Conservation (phyloP, 305 asterid species). For the Ruellia speciosa region DNA sequence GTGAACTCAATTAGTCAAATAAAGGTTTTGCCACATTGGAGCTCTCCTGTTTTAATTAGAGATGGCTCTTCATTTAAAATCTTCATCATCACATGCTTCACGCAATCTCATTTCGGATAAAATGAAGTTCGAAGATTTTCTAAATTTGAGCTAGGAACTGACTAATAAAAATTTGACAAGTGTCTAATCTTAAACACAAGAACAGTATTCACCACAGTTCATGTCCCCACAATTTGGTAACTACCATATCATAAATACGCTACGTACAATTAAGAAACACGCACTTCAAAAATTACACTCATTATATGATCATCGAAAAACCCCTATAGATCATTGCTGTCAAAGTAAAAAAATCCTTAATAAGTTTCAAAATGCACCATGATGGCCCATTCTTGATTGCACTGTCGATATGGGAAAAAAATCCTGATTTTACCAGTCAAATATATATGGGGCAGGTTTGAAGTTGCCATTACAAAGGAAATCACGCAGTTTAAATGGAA, state of each 20-base stretch:
- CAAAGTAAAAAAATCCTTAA: constrained; percentile 2
- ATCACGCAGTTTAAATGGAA: constrained; percentile 4
- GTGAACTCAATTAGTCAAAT: constrained; percentile 17
- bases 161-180: constrained; percentile 6
- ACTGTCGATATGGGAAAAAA: constrained; percentile 14
- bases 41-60: background rate
- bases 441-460: constrained; percentile 7
- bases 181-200: constrained; percentile 10
- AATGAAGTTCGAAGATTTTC: constrained; percentile 12
- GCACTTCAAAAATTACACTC: constrained; percentile 10
- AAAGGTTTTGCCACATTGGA: constrained; percentile 14
- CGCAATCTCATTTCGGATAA: constrained; percentile 13
- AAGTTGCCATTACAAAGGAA: background rate
- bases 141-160: constrained; percentile 14
- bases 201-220: constrained; percentile 11
- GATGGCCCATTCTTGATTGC: constrained; percentile 4
- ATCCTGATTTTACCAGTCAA: constrained; percentile 12
- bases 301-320: background rate
- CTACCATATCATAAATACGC: background rate
- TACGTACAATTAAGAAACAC: background rate
- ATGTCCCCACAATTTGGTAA: constrained; percentile 17
- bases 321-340: constrained; percentile 3
- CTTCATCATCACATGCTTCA: constrained; percentile 2
- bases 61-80: constrained; percentile 3
- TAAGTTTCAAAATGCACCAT: constrained; percentile 5